A percentile compares a stretch with the other conserved stretches of the same genome.
Conservation (phyloP, 495 filamentous ascomycete species). For the Amphirosellinia nigrospora region DNA sequence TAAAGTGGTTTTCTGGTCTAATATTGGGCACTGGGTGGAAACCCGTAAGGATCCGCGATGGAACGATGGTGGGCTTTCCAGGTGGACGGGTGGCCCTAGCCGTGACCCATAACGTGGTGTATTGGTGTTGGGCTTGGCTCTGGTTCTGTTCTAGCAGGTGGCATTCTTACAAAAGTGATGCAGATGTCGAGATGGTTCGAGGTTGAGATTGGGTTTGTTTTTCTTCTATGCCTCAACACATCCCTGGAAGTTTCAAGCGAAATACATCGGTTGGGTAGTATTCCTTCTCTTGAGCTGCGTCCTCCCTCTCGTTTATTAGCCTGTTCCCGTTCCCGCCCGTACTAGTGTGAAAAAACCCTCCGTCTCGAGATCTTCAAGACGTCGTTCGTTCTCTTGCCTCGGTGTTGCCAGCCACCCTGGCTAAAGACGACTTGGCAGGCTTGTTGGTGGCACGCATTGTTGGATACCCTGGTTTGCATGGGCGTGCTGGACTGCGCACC, state of each 20-base stretch:
- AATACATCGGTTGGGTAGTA: not conserved
- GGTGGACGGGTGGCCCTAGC: slow-evolving; percentile 9
- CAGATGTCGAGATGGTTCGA: not conserved
- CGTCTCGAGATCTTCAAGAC: not conserved
- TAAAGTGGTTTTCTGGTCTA: not conserved
- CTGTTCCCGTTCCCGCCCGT: not conserved
- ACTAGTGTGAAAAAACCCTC: not conserved
- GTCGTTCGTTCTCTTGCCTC: slow-evolving; percentile 12
- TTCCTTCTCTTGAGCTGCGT: slow-evolving; percentile 1
- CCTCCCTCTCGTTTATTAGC: not conserved
- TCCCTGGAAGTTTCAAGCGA: slow-evolving; percentile 2
- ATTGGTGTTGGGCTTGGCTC: slow-evolving; percentile 6
- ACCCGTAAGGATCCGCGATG: slow-evolving; percentile 1
- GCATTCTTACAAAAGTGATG: not conserved
- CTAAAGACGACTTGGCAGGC: slow-evolving; percentile 14
- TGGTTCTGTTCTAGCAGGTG: slow-evolving; percentile 21
- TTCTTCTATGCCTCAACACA: not conserved
- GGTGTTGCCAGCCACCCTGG: slow-evolving; percentile 12
- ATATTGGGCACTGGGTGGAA: not conserved
- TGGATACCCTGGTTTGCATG: slow-evolving; percentile 4
- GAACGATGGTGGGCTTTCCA: slow-evolving; percentile 11
- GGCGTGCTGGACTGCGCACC: slow-evolving; percentile 20
- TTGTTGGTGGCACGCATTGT: slow-evolving; percentile 20
- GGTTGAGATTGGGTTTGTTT: slow-evolving; percentile 4
- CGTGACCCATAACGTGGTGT: not conserved